Evolutionary conservation across 2,329 filamentous ascomycete species (phyloP).

Genomic region (Aspergillus niger): DNA sequence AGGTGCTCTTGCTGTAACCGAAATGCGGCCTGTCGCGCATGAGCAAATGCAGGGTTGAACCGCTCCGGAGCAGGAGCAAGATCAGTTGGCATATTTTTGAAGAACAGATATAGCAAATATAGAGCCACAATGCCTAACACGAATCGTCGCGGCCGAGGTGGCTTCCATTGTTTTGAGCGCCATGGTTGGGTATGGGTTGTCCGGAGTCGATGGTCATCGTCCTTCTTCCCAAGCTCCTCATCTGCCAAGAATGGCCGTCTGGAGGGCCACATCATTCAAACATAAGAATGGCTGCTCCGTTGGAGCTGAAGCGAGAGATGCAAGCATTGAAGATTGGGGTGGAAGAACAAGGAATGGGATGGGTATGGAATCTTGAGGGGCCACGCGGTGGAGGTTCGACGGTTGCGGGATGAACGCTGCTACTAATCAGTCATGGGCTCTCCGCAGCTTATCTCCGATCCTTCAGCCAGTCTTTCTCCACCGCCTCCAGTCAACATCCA

Average conservation of each 20-base stretch:
- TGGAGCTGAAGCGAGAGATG: slow-evolving; percentile 20
- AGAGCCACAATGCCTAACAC: slow-evolving; percentile 51
- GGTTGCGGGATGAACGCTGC: slow-evolving; percentile 9
- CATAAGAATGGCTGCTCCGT: slow-evolving; percentile 23
- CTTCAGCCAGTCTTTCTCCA: neutral
- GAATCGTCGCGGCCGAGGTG: slow-evolving; percentile 53
- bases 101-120: slow-evolving; percentile 62
- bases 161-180: slow-evolving; percentile 37
- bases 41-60: slow-evolving; percentile 29
- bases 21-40: slow-evolving; percentile 16
- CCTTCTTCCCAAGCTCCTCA: slow-evolving; percentile 66
- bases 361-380: slow-evolving; percentile 1
- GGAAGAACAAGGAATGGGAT: neutral
- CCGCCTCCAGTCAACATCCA: neutral
- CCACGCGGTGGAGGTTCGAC: slow-evolving; percentile 7
- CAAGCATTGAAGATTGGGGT: slow-evolving; percentile 14
- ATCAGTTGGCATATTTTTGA: slow-evolving; percentile 63
- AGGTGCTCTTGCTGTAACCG: neutral
- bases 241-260: slow-evolving; percentile 54
- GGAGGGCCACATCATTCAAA: slow-evolving; percentile 40
- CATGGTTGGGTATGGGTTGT: slow-evolving; percentile 30
- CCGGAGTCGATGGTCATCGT: slow-evolving; percentile 59
- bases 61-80: slow-evolving; percentile 38
- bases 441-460: slow-evolving; percentile 7
- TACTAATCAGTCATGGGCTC: slow-evolving; percentile 1